Base-by-base conservation (phyloP, 768 basidiomycete species). In the Auriculariales sp. region DNA sequence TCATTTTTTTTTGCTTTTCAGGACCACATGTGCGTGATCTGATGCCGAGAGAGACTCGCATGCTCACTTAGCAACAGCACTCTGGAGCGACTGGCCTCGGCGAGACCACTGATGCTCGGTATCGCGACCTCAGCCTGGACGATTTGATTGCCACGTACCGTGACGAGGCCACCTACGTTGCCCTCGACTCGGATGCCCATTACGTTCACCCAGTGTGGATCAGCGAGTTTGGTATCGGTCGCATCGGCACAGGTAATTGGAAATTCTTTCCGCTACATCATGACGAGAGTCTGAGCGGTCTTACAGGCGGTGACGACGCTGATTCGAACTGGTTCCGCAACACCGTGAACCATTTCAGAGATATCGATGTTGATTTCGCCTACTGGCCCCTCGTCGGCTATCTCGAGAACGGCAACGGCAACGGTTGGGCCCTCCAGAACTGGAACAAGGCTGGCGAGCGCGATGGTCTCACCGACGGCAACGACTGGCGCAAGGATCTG, bases 331-430 rank as follows among this genome's bases (percentile, higher is more conserved):
- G n/a, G n/a, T n/a, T n/a, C n/a, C n/a, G n/a, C n/a, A n/a, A n/a
- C n/a, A n/a, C n/a, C n/a, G n/a, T n/a, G n/a, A n/a, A n/a, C n/a
- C n/a, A n/a, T n/a, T n/a, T n/a, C 30, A 48, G 25, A 10, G 1
- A 29, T 5, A 24, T 36, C 51, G 51, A 52, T 28, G 27, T 52
- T 47, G 51, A 52, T 47, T 52, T 19, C 22, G 51, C 51, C 47
- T 47, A 17, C 46, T 52, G 51, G 51, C 51, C 51, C 4, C 46
- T 52, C 30, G 46, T 52, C 31, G 51, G 51, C 32, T 52, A 14
- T 19, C 30, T 22, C 17, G 46, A 48, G 12, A 35, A 48, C 45
- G 47, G 46, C 27, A 48, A 52, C 46, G 47, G 46, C 25, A n/a
- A n/a, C n/a, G n/a, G n/a, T n/a, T 52, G 51, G 51, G 51, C 51